phyloP scores from a whole-genome alignment of 192 early-diverging fungal species.

The Phlyctochytrium bullatum region DNA sequence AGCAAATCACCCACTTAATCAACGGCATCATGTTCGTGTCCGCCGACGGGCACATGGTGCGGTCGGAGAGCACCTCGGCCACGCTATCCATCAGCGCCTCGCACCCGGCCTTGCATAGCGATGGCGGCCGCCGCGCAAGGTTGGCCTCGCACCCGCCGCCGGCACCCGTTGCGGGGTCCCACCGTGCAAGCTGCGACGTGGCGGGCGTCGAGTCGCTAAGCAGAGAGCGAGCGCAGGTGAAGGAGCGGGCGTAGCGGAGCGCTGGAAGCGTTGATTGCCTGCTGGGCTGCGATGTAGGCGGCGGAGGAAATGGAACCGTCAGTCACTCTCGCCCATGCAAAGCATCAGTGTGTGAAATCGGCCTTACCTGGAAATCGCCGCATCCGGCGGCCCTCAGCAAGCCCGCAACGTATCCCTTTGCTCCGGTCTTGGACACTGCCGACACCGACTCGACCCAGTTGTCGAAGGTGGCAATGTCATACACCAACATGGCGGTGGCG shows the following conservation, averaged over 20 bases:
- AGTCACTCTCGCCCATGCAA: no score
- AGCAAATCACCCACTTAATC: not conserved
- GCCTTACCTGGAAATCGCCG: not conserved
- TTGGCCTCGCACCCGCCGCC: constrained; percentile 5
- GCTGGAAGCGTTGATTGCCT: not conserved
- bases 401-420: not conserved
- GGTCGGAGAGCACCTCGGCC: not conserved
- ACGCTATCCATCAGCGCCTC: constrained; percentile 2
- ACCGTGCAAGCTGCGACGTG: not conserved
- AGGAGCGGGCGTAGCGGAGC: not conserved
- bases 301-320: no score
- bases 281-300: not conserved
- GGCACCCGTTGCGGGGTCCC: not conserved
- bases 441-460: not conserved
- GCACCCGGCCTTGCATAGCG: not conserved
- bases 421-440: not conserved
- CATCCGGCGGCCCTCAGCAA: constrained; percentile 1
- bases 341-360: no score
- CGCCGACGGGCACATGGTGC: not conserved
- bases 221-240: not conserved
- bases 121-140: not conserved
- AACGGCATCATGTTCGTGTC: not conserved
- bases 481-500: not conserved
- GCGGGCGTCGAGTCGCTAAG: not conserved
- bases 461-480: not conserved